Base-by-base conservation (phyloP, 768 basidiomycete genomes). In the Rhodocollybia butyracea region DNA sequence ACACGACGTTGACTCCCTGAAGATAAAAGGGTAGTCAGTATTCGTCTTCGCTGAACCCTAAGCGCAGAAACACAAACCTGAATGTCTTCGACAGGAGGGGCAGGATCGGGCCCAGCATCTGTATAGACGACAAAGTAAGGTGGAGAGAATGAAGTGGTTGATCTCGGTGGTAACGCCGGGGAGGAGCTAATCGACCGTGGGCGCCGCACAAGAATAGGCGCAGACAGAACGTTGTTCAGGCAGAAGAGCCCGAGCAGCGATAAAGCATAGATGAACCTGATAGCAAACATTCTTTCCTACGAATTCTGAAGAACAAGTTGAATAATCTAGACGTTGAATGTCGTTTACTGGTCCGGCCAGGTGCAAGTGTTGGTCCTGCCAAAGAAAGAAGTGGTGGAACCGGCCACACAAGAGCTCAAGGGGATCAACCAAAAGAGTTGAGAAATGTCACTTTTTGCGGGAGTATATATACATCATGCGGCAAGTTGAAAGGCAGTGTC, bases 1-100 rank as follows among this genome's bases (percentile, higher is more conserved):
- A 68, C 68, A 67, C 68, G n/a, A 66, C 65, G 43, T 69, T 69
- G 47, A 59, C 65, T 6, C 68, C 68, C 67, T 69, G n/a, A n/a
- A n/a, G n/a, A n/a, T n/a, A n/a, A n/a, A 40, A 10, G 17, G 24
- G 5, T 31, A 26, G 19, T 15, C 36, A 5, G 10, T 10, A 22
- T 32, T 17, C 31, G 46, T 48, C 31, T 21, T 22, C 27, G 2
- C 11, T 48, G 15, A 19, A n/a, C 19, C 0, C 2, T 11, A 17
- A 21, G n/a, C 34, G 27, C n/a, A 21, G 19, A 48, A 2, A 31
- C 22, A 50, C 12, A 21, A 50, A 53, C 51, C 51, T 53, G 40
- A 22, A 53, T 53, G 6, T 53, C 7, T 13, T 40, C 26, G 22
- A 53, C 51, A 2, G 24, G 39, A 41, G 51, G 51, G 2, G 51